Conservation (phyloP, 2,329 filamentous ascomycete species). For the Tothia fuscella region DNA sequence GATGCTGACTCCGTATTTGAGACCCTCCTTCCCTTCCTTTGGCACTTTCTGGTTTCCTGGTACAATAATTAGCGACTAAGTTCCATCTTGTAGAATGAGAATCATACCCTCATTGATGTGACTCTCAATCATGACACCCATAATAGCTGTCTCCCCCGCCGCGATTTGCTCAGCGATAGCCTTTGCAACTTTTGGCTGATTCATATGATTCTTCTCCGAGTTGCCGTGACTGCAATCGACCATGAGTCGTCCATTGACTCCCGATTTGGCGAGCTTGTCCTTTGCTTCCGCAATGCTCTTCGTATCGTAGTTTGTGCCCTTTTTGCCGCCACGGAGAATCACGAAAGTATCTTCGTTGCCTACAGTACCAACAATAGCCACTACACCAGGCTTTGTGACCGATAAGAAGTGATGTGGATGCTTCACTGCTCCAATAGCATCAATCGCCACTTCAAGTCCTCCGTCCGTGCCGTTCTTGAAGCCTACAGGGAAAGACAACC, state of each 20-base stretch:
- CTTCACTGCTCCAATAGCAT: slow-evolving; percentile 84
- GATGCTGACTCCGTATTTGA: slow-evolving; percentile 92
- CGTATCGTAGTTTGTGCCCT: slow-evolving; percentile 87
- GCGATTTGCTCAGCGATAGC: slow-evolving; percentile 73
- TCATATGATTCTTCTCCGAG: slow-evolving; percentile 90
- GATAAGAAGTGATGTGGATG: slow-evolving; percentile 95
- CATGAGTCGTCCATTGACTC: slow-evolving; percentile 71
- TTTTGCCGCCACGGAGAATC: slow-evolving; percentile 83
- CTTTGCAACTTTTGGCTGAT: slow-evolving; percentile 87
- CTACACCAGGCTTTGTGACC: slow-evolving; percentile 91
- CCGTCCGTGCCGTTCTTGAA: slow-evolving; percentile 99
- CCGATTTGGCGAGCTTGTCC: slow-evolving; percentile 61
- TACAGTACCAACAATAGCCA: slow-evolving; percentile 84
- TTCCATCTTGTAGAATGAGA: not conserved
- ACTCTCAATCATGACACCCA: slow-evolving; percentile 98
- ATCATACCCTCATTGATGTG: slow-evolving; percentile 82
- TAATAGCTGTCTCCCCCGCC: slow-evolving; percentile 72
- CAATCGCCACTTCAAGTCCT: slow-evolving; percentile 75
- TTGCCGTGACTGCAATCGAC: slow-evolving; percentile 97
- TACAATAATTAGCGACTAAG: slow-evolving; percentile 9
- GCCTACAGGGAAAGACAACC: slow-evolving; percentile 90
- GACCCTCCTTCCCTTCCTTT: slow-evolving; percentile 66
- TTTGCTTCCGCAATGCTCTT: slow-evolving; percentile 77
- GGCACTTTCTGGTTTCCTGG: slow-evolving; percentile 82
- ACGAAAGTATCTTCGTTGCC: slow-evolving; percentile 98